phyloP scores from a whole-genome alignment of 352 stramenopile species.

The Thalassiosira mediterranea region DNA sequence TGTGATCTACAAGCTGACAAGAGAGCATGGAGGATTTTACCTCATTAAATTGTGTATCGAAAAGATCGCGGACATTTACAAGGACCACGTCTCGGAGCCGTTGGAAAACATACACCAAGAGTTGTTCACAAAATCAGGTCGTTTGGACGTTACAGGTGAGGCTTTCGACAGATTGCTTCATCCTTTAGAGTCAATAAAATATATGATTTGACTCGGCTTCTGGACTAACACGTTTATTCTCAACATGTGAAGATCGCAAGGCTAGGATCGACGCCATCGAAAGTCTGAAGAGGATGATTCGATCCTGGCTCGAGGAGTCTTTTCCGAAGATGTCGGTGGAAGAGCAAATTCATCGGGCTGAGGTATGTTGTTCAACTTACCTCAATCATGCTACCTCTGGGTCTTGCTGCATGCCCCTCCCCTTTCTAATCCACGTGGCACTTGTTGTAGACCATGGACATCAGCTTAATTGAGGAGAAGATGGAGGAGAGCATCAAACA shows the following conservation, averaged over 20 bases:
- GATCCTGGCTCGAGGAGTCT: constrained; percentile 80
- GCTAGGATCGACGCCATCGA: constrained; percentile 67
- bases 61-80: constrained; percentile 45
- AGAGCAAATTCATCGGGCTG: constrained; percentile 57
- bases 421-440: too few relatives aligned
- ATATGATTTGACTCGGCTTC: too few relatives aligned
- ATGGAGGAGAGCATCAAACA: constrained; percentile 82
- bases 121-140: constrained; percentile 64
- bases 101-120: constrained; percentile 70
- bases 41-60: constrained; percentile 22
- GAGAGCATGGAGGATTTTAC: constrained; percentile 48
- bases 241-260: too few relatives aligned
- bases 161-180: too few relatives aligned
- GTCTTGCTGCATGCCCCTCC: too few relatives aligned
- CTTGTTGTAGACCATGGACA: constrained; percentile 70
- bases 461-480: constrained; percentile 77
- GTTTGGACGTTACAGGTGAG: constrained; percentile 70
- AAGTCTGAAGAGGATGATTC: constrained; percentile 82
- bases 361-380: constrained; percentile 25
- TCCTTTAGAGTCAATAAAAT: too few relatives aligned
- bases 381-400: too few relatives aligned
- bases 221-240: too few relatives aligned
- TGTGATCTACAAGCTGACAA: constrained; percentile 54
- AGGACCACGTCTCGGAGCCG: constrained; percentile 70
- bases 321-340: constrained; percentile 74